Base-by-base conservation (phyloP, 192 early-diverging fungal species). In the Fimicolochytrium jonesii region DNA sequence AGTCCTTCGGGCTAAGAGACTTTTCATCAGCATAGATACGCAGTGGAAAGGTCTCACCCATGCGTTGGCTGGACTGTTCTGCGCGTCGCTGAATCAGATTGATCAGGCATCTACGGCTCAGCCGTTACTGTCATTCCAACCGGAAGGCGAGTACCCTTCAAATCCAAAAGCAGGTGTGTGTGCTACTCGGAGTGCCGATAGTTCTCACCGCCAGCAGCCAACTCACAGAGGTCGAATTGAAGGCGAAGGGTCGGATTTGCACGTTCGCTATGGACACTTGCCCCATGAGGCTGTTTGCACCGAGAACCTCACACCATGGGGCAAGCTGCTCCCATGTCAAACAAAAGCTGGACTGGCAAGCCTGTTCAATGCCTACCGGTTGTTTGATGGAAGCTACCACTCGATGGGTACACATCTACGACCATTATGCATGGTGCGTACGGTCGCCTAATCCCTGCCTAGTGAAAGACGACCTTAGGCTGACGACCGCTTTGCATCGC, bases 221-320 rank as follows among this genome's bases (percentile, higher is more conserved):
- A 6, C 13, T 48, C 20, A 23, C 20, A 13, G 13, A n/a, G 10
- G 25, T 48, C 22, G 39, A 41, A 41, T 11, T 11, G 37, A n/a
- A 48, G n/a, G 20, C 25, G 39, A n/a, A 45, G 35, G 13, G 11
- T 22, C 51, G 30, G 51, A 25, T 32, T 62, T 60, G 15, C 17
- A 49, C 60, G 44, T 93, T 36, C 80, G 92, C 6, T 93, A 92
- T 44, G 88, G 87, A 0, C 73, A 82, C 13, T 77, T 99, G 26
- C 88, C 94, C 3, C 89, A 90, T 64, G 97, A 99, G 64, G 88
- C 86, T 63, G 92, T 94, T 7, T 99, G 97, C 61, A 99, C 97
- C 4, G 97, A 97, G 67, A 99, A 99, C 69, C 77, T 99, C 70
- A 96, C 97, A 6, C 93, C 94, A 7, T 99, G 93, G 93, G 84